These are phyloP conservation scores for Pythium coloratum DNA, from an alignment of 352 stramenopile genomes.

Conservation along the genomic window DNA sequence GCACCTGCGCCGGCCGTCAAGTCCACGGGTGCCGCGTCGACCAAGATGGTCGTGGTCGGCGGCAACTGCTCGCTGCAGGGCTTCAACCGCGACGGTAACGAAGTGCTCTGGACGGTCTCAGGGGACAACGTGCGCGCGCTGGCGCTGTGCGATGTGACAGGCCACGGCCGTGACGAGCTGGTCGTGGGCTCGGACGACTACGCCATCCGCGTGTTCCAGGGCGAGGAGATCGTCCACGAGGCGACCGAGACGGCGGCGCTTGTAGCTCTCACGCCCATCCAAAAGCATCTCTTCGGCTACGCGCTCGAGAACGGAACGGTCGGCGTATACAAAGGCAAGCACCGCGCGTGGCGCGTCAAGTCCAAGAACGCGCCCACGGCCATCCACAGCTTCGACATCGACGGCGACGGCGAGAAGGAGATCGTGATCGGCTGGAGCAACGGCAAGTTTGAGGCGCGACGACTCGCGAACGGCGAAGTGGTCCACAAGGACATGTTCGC, in stretches of 20 bases:
- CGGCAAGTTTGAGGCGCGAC: constrained; percentile 83
- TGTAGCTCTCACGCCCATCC: constrained; percentile 68
- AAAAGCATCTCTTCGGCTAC: constrained; percentile 81
- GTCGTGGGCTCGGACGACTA: constrained; percentile 92
- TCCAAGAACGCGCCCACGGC: constrained; percentile 85
- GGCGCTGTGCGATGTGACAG: constrained; percentile 69
- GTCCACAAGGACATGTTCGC: constrained; percentile 82
- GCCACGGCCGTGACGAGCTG: constrained; percentile 70
- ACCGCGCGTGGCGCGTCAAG: constrained; percentile 91
- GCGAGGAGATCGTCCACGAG: constrained; percentile 89
- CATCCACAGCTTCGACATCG: constrained; percentile 89
- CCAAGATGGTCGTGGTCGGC: constrained; percentile 86
- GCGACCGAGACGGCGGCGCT: constrained; percentile 86
- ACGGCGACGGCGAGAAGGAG: constrained; percentile 88
- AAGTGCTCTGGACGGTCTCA: constrained; percentile 92
- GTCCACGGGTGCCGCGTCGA: constrained; percentile 25
- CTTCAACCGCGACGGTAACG: constrained; percentile 74
- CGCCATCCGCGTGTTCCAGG: constrained; percentile 87
- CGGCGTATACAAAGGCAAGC: constrained; percentile 90
- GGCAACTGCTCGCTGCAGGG: constrained; percentile 93
- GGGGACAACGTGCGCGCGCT: constrained; percentile 90
- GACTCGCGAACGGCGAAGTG: constrained; percentile 76
- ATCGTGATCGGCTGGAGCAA: constrained; percentile 91
- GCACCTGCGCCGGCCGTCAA: constrained; percentile 46
- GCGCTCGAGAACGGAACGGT: constrained; percentile 90